phyloP scores from a whole-genome alignment of 2,329 filamentous ascomycete genomes.

The Xylaria digitata region DNA sequence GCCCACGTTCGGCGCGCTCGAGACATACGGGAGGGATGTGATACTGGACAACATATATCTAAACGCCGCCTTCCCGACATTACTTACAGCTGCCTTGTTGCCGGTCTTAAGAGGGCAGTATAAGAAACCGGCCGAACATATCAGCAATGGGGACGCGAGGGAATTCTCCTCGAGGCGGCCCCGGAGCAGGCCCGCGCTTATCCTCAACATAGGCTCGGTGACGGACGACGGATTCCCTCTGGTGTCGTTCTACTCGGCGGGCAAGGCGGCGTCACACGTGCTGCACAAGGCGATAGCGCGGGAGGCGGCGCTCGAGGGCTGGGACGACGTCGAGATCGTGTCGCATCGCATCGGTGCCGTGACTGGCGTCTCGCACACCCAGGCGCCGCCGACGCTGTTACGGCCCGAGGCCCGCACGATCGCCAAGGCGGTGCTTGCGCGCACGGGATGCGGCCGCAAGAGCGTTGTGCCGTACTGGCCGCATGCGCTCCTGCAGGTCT shows the following conservation, averaged over 20 bases:
- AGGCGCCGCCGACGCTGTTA: conserved; percentile 32
- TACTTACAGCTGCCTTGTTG: conserved; percentile 39
- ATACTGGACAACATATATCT: conserved; percentile 55
- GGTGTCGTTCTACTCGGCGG: conserved; percentile 41
- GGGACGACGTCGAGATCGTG: conserved; percentile 36
- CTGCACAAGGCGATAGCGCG: conserved; percentile 37
- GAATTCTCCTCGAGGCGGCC: neutral
- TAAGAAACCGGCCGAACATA: neutral
- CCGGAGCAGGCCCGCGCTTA: conserved; percentile 33
- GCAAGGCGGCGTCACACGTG: conserved; percentile 37
- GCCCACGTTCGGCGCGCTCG: conserved; percentile 50
- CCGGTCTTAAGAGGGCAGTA: conserved; percentile 36
- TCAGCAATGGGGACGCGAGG: neutral
- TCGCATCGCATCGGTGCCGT: conserved; percentile 40
- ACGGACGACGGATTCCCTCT: conserved; percentile 41
- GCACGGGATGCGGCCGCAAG: conserved; percentile 36
- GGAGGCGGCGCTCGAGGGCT: conserved; percentile 53
- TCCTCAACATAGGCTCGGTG: conserved; percentile 42
- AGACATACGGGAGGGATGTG: conserved; percentile 49
- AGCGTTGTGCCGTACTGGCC: conserved; percentile 42
- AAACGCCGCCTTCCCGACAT: conserved; percentile 50
- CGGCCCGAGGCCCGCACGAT: conserved; percentile 37
- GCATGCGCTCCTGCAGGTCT: conserved; percentile 39
- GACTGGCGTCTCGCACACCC: conserved; percentile 32
- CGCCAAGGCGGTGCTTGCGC: conserved; percentile 37